phyloP scores from a whole-genome alignment of 495 filamentous ascomycete species.

The Penicillium flavigenum region DNA sequence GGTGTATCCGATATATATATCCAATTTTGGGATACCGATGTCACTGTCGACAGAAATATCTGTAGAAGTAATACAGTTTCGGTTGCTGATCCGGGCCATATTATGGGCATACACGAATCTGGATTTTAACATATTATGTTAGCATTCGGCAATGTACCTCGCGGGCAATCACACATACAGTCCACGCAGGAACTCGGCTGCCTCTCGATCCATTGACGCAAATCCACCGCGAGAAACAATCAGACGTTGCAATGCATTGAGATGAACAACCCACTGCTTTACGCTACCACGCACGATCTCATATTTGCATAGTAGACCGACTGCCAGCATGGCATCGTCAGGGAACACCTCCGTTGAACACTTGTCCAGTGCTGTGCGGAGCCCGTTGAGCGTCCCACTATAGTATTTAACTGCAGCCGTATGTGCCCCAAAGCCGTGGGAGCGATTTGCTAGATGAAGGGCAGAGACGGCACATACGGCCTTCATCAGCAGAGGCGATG shows the following conservation, averaged over 20 bases:
- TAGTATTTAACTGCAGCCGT: constrained; percentile 41
- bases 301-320: constrained; percentile 47
- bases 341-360: constrained; percentile 24
- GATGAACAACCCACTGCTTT: constrained; percentile 44
- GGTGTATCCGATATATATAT: constrained; percentile 48
- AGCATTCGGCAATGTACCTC: not conserved
- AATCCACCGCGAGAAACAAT: constrained; percentile 43
- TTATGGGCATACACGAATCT: constrained; percentile 45
- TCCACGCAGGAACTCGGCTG: constrained; percentile 41
- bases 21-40: constrained; percentile 34
- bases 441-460: constrained; percentile 43
- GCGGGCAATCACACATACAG: constrained; percentile 28
- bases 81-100: constrained; percentile 43
- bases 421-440: constrained; percentile 28
- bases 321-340: constrained; percentile 41
- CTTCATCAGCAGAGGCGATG: constrained; percentile 44
- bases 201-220: constrained; percentile 33
- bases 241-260: constrained; percentile 42
- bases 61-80: constrained; percentile 23
- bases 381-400: constrained; percentile 36
- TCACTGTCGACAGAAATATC: constrained; percentile 24
- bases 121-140: not conserved
- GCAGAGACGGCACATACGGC: constrained; percentile 46
- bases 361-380: constrained; percentile 31
- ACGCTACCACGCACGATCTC: constrained; percentile 47